Conservation (phyloP, 139 green algal genomes). For the Micromonas commoda region DNA sequence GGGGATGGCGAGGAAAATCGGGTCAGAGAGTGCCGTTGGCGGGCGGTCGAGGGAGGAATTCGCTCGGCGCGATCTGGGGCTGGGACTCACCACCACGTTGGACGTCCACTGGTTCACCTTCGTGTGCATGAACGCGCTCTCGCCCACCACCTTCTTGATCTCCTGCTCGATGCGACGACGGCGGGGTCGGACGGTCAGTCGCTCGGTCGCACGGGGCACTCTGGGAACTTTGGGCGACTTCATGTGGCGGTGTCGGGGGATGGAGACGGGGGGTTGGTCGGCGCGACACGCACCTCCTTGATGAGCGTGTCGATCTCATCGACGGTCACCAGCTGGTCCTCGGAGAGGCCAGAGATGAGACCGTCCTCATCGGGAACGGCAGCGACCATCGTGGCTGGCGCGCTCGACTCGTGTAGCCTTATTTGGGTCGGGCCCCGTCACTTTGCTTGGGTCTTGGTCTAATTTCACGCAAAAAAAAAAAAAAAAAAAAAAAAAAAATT, state of each 20-base stretch:
- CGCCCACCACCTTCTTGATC: background rate
- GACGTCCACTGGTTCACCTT: slow-evolving; percentile 15
- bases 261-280: background rate
- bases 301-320: slow-evolving; percentile 5
- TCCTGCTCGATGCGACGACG: background rate
- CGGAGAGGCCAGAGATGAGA: background rate
- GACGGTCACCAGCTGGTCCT: background rate
- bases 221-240: too few relatives aligned
- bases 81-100: slow-evolving; percentile 4
- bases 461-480: too few relatives aligned
- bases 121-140: background rate
- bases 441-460: too few relatives aligned
- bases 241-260: too few relatives aligned
- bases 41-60: background rate
- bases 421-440: too few relatives aligned
- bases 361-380: background rate
- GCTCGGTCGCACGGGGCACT: too few relatives aligned
- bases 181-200: background rate
- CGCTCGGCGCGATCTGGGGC: background rate
- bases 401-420: too few relatives aligned
- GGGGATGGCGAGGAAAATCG: background rate
- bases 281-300: background rate
- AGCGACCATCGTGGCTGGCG: background rate
- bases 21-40: too few relatives aligned
- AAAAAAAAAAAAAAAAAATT: too few relatives aligned